Conservation (phyloP, 805 yeast genomes). For the Wickerhamiella sergipiensis region DNA sequence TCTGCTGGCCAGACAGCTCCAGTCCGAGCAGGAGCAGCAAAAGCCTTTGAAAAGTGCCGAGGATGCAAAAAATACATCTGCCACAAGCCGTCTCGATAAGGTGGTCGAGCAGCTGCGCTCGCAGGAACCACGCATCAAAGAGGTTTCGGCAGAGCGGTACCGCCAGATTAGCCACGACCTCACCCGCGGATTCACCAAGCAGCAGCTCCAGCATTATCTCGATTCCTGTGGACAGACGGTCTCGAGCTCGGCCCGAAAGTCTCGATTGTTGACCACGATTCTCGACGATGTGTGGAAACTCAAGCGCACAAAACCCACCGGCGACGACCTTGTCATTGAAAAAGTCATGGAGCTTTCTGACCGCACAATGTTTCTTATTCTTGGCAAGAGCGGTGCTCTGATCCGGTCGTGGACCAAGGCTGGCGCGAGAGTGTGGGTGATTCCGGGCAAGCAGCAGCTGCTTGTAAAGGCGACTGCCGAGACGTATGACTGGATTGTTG, state of each 20-base stretch:
- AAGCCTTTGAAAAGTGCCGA: not conserved
- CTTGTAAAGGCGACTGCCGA: conserved; percentile 29
- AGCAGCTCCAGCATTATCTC: conserved; percentile 17
- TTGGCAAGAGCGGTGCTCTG: conserved; percentile 28
- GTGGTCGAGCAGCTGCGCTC: not conserved
- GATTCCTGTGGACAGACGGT: conserved; percentile 1
- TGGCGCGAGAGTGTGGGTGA: conserved; percentile 30
- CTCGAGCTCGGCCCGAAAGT: conserved; percentile 8
- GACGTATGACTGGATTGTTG: conserved; percentile 33
- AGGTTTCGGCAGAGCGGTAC: conserved; percentile 15
- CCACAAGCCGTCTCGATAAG: not conserved
- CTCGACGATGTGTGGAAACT: conserved; percentile 28
- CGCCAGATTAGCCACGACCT: conserved; percentile 17
- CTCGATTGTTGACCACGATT: conserved; percentile 21
- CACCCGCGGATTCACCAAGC: conserved; percentile 16
- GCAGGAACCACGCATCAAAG: not conserved
- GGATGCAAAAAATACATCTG: not conserved
- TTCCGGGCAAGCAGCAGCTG: conserved; percentile 23
- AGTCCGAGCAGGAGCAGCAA: not conserved
- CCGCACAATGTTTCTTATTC: conserved; percentile 30
- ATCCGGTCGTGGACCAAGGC: conserved; percentile 30
- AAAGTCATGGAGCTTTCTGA: conserved; percentile 25
- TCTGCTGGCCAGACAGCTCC: not conserved
- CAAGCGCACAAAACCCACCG: conserved; percentile 17
- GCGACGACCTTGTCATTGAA: conserved; percentile 25